phyloP scores from a whole-genome alignment of 805 yeast genomes.

The Suhomyces sp. region DNA sequence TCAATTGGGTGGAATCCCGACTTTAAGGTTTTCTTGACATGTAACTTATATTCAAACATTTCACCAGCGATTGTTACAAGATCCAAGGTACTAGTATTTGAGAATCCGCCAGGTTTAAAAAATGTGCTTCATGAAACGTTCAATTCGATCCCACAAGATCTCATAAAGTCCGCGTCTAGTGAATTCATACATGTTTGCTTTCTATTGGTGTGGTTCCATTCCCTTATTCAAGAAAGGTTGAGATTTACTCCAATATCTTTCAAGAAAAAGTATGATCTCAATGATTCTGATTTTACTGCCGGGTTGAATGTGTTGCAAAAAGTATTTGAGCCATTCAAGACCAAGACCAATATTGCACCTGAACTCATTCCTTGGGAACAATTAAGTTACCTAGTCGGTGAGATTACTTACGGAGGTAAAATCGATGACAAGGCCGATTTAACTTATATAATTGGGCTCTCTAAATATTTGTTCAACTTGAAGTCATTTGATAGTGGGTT shows the following conservation, averaged over 20 bases:
- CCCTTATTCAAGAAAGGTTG: conserved; percentile 56
- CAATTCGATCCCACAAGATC: conserved; percentile 17
- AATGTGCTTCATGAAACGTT: conserved; percentile 42
- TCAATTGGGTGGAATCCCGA: conserved; percentile 20
- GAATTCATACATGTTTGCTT: conserved; percentile 51
- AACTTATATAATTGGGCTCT: conserved; percentile 31
- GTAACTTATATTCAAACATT: conserved; percentile 46
- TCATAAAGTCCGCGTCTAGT: conserved; percentile 27
- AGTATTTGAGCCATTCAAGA: conserved; percentile 26
- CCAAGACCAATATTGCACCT: conserved; percentile 13
- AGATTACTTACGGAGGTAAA: conserved; percentile 68
- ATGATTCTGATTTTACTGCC: conserved; percentile 64
- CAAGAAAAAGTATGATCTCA: conserved; percentile 61
- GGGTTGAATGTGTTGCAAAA: conserved; percentile 46
- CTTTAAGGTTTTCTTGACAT: conserved; percentile 66
- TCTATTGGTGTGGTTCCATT: conserved; percentile 69
- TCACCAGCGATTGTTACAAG: conserved; percentile 58
- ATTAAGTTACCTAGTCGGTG: conserved; percentile 48
- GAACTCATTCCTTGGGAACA: conserved; percentile 52
- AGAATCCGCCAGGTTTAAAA: conserved; percentile 61
- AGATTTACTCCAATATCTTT: conserved; percentile 67
- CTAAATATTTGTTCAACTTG: conserved; percentile 36
- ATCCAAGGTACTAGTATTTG: conserved; percentile 58
- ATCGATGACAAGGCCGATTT: conserved; percentile 45
- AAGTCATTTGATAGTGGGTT: conserved; percentile 43